A percentile compares a stretch with the other conserved stretches of the same genome.
Evolutionary conservation across 768 basidiomycete species (phyloP).

Genomic region (Phaeolepiota aurea): DNA sequence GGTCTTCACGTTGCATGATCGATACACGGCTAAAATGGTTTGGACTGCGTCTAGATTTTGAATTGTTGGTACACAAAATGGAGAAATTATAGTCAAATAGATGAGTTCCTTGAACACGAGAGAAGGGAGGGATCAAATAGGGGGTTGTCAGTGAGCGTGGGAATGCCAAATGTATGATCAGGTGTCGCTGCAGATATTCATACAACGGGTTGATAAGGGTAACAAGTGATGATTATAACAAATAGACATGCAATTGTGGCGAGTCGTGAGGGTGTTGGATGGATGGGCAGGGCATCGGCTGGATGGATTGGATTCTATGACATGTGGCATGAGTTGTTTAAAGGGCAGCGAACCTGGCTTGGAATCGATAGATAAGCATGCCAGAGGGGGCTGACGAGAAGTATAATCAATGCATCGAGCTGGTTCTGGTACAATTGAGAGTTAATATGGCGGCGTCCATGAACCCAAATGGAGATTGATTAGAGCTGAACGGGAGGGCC

Average conservation of each 20-base stretch:
- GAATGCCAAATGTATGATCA: not conserved
- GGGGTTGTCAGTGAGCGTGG: not conserved
- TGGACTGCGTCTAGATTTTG: not conserved
- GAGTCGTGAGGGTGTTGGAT: not conserved
- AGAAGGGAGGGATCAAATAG: not conserved
- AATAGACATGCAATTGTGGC: not conserved
- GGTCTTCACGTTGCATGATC: no score
- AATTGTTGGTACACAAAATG: not conserved
- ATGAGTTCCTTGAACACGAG: not conserved
- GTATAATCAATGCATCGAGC: not conserved
- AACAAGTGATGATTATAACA: not conserved
- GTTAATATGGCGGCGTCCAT: constrained; percentile 3
- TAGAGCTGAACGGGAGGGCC: not conserved
- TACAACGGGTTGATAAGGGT: not conserved
- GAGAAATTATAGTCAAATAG: not conserved
- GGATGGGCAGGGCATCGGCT: not conserved
- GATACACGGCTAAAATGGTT: constrained; percentile 1
- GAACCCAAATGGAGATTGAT: not conserved
- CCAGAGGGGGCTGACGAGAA: not conserved
- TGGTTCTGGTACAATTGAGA: constrained; percentile 4
- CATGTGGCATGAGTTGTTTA: not conserved
- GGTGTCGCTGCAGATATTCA: not conserved
- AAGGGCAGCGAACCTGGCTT: no score
- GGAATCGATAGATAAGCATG: not conserved
- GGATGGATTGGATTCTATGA: not conserved